Evolutionary conservation across 495 filamentous ascomycete species (phyloP), one percentile per base, ranked within the genome.

Genomic region (Penicillium parvum): DNA sequence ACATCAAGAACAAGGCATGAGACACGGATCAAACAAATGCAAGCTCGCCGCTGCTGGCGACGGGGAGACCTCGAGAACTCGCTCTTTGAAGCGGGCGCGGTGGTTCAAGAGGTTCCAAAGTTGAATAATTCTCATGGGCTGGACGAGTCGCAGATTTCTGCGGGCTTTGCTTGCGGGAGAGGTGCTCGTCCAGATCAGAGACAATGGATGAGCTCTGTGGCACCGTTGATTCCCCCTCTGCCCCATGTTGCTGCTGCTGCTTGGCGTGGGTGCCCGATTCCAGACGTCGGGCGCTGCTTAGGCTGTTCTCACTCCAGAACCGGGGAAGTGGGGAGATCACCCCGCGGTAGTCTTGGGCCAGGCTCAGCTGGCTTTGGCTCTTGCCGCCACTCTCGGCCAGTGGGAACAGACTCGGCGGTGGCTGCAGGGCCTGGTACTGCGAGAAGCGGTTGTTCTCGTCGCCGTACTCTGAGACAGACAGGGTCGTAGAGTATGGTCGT

Each of bases 281-380:
- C 22, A 55, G 39, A 2, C 44, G 61, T 19, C 40, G 53, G 15
- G 40, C 34, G 53, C 59, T 63, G 35, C 43, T 53, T 27, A 72
- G 30, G 32, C 65, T 69, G 16, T 55, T 47, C 20, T 72, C 65
- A 34, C 66, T 72, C 57, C 61, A 65, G 43, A 65, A 66, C n/a
- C 58, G 62, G 7, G 69, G 69, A 3, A 72, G 55, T 1, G 67
- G 65, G n/a, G 69, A 58, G 37, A 72, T 66, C n/a, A 60, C 63
- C 7, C 63, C 60, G 1, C 65, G 64, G 36, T 72, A 72, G 26
- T 68, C 59, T 28, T 68, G 65, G 21, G 66, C 69, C 9, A 69
- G 46, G 38, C 67, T 69, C 32, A 69, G 49, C 34, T 70, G 65
- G 23, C 67, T 66, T 30, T 55, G 55, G 12, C 56, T 56, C 32